phyloP scores from a whole-genome alignment of 768 basidiomycete species.

The Russula vinacea region DNA sequence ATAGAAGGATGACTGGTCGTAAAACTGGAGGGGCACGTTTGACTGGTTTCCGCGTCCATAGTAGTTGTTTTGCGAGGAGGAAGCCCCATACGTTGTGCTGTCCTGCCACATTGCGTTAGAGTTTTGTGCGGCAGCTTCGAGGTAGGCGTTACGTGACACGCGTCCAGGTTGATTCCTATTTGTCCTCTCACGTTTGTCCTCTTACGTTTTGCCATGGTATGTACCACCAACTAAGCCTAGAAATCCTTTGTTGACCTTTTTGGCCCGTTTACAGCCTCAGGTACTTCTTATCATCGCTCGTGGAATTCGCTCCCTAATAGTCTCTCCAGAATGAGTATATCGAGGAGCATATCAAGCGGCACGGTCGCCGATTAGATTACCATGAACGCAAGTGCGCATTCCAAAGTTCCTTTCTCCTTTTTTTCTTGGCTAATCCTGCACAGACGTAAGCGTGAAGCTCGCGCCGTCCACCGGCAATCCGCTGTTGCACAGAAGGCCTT shows the following conservation, averaged over 20 bases:
- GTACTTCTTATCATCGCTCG: conserved; percentile 37
- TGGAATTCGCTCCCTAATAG: background rate
- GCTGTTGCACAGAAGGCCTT: conserved; percentile 89
- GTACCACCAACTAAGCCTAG: background rate
- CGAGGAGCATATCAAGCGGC: conserved; percentile 96
- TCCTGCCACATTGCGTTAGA: conserved; percentile 71
- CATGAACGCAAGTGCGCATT: conserved; percentile 84
- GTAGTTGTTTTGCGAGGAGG: conserved; percentile 59
- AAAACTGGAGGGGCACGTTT: conserved; percentile 71
- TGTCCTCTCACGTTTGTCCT: no score
- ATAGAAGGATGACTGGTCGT: conserved; percentile 62
- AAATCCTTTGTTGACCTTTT: conserved; percentile 14
- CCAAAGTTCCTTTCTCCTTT: background rate
- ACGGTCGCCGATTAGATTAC: conserved; percentile 93
- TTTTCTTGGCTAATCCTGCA: conserved; percentile 17
- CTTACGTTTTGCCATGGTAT: conserved; percentile 20
- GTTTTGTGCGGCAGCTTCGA: background rate
- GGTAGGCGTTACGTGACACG: conserved; percentile 1
- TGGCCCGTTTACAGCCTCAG: conserved; percentile 53
- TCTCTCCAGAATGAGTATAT: conserved; percentile 91
- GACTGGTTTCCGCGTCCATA: conserved; percentile 46
- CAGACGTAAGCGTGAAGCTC: conserved; percentile 81
- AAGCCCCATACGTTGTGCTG: conserved; percentile 52
- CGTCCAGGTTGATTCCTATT: background rate
- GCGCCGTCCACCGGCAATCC: conserved; percentile 73